Evolutionary conservation across 805 yeast genomes (phyloP), one percentile per base, ranked within the genome.

Genomic region (Saturnispora halmiae): DNA sequence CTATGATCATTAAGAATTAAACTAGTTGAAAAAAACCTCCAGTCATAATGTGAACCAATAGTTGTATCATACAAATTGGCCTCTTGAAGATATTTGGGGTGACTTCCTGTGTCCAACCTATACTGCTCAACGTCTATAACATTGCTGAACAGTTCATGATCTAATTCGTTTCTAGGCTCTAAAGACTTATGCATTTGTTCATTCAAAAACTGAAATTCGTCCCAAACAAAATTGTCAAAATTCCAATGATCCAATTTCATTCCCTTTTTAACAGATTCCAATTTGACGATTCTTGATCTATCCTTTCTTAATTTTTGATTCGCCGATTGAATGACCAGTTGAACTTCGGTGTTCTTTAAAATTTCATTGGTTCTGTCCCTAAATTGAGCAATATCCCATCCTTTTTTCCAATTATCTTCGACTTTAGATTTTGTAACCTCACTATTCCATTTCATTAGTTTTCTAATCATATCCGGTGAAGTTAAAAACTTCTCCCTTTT

Each of bases 41-140:
- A 69, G 47, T 70, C 75, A 49, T 53, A 67, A 48, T 70, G 75
- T 38, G 46, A 66, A 42, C 69, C 74, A 55, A 40, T 61, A 10
- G 27, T 21, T 9, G 30, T 43, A 29, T 29, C 46, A 31, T 62
- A 45, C 59, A 51, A 16, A 56, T 54, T 42, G 2, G 75, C 72
- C 48, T 71, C 75, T 37, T 60, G 56, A 42, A 70, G 66, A 50
- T 66, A 65, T 41, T 69, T 66, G 1, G 59, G 59, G 22, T 49
- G 37, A 29, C 34, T 21, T 30, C 41, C 39, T 24, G 34, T 30
- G 14, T 44, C 31, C 42, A 55, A 16, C 28, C 42, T 20, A 36
- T 35, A 9, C 20, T 40, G 27, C 28, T 47, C 50, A 21, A 40
- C 19, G 13, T 27, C 19, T 20, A 41, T 28, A n/a, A 37, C n/a